Conservation (phyloP, 805 yeast species). For the Candida schatavii region DNA sequence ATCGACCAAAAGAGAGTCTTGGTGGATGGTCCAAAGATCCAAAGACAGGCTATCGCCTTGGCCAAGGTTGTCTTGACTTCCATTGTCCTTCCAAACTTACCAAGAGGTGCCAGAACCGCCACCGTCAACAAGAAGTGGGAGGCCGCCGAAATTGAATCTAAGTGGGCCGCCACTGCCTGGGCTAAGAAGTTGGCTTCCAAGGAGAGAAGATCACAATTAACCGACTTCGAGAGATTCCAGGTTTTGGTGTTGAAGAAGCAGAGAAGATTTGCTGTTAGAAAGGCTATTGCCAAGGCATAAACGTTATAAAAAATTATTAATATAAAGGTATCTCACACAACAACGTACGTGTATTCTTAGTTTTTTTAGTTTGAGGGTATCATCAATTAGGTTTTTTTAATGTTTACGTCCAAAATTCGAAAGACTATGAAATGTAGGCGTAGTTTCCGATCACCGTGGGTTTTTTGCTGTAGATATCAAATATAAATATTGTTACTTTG, state of each 20-base stretch:
- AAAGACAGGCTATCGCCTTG: conserved; percentile 89
- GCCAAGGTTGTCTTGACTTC: conserved; percentile 92
- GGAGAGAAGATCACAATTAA: conserved; percentile 86
- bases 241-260: conserved; percentile 96
- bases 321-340: conserved; percentile 13
- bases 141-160: conserved; percentile 80
- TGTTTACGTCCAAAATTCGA: conserved; percentile 18
- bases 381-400: conserved; percentile 27
- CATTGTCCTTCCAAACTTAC: conserved; percentile 75
- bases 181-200: conserved; percentile 97
- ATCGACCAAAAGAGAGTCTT: conserved; percentile 98
- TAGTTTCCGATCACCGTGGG: too few relatives aligned
- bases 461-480: too few relatives aligned
- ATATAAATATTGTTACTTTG: not conserved
- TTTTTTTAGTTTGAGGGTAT: conserved; percentile 22
- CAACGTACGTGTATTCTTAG: conserved; percentile 26
- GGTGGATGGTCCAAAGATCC: conserved; percentile 94
- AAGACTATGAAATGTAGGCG: not conserved
- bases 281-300: conserved; percentile 96
- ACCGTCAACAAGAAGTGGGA: conserved; percentile 90
- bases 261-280: conserved; percentile 91
- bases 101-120: conserved; percentile 92
- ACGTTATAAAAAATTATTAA: conserved; percentile 16
- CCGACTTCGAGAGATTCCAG: conserved; percentile 99
- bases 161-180: conserved; percentile 95